phyloP scores from a whole-genome alignment of 31 red algal species.

The Endocladia muricata region DNA sequence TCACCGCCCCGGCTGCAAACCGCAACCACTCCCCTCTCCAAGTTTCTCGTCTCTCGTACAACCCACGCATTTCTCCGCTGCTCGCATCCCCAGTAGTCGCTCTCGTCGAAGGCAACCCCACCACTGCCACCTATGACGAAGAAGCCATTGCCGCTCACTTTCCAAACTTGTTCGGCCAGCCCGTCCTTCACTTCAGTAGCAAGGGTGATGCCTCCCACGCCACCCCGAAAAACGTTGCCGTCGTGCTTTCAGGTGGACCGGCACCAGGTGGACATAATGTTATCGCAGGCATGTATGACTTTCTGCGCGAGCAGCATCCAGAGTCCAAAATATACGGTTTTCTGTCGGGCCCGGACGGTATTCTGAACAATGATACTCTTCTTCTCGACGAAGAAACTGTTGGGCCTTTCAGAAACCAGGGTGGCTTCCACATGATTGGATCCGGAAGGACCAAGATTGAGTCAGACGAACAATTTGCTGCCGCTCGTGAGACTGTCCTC shows the following conservation, averaged over 20 bases:
- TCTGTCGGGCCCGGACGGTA: constrained; percentile 78
- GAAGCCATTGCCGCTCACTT: constrained; percentile 67
- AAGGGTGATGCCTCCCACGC: constrained; percentile 1
- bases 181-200: constrained; percentile 43
- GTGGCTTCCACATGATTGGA: constrained; percentile 97
- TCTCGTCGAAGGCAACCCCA: constrained; percentile 37
- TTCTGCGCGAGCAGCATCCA: constrained; percentile 61
- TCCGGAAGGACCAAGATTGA: constrained; percentile 99
- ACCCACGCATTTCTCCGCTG: constrained; percentile 65
- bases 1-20: constrained; percentile 15
- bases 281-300: constrained; percentile 87
- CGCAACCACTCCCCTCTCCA: constrained; percentile 67
- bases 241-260: constrained; percentile 95
- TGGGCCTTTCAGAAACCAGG: constrained; percentile 82
- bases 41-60: constrained; percentile 62
- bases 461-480: constrained; percentile 80
- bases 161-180: constrained; percentile 88
- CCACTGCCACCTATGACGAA: constrained; percentile 53
- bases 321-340: constrained; percentile 83
- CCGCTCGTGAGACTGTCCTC: constrained; percentile 62
- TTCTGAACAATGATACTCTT: constrained; percentile 69
- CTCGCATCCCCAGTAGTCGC: constrained; percentile 34
- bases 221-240: constrained; percentile 65
- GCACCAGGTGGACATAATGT: constrained; percentile 99
- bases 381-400: constrained; percentile 64